Conservation (phyloP, 352 stramenopile species). For the Pythium pectinolyticum region DNA sequence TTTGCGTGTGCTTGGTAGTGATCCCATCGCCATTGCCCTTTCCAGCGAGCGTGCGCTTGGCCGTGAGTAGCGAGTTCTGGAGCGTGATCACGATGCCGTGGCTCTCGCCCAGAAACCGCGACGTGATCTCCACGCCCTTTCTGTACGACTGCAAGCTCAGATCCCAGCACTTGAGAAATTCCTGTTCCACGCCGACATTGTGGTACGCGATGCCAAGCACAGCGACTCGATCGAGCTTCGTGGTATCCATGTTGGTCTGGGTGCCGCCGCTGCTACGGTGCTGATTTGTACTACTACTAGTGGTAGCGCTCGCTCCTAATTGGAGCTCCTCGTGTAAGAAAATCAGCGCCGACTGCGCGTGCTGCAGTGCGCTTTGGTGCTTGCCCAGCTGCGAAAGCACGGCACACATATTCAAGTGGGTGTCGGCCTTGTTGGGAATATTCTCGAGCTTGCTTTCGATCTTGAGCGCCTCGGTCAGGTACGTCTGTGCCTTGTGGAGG, state of each 20-base stretch:
- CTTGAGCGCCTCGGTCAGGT: constrained; percentile 91
- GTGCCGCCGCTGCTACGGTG: constrained; percentile 14
- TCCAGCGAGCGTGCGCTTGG: constrained; percentile 57
- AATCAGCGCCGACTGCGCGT: constrained; percentile 92
- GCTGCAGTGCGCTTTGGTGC: constrained; percentile 88
- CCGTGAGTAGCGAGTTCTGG: constrained; percentile 87
- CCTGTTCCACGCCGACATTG: constrained; percentile 94
- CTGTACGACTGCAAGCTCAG: constrained; percentile 89
- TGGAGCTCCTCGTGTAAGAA: constrained; percentile 93
- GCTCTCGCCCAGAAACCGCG: constrained; percentile 79
- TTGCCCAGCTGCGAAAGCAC: constrained; percentile 92
- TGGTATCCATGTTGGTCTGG: constrained; percentile 29
- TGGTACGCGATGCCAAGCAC: constrained; percentile 95
- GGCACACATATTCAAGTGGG: constrained; percentile 94
- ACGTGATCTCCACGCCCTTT: constrained; percentile 89
- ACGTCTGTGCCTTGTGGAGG: constrained; percentile 89
- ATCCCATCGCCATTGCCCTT: constrained; percentile 62
- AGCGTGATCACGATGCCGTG: constrained; percentile 93
- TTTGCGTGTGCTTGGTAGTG: constrained; percentile 27
- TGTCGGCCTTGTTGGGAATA: constrained; percentile 91
- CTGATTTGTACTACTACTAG: too few relatives aligned
- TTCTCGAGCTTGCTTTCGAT: constrained; percentile 88
- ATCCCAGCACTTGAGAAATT: constrained; percentile 94
- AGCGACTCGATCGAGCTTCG: constrained; percentile 87
- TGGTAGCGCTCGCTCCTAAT: too few relatives aligned